Evolutionary conservation across 2,329 filamentous ascomycete genomes (phyloP).

Genomic region (Xylaria sp.): DNA sequence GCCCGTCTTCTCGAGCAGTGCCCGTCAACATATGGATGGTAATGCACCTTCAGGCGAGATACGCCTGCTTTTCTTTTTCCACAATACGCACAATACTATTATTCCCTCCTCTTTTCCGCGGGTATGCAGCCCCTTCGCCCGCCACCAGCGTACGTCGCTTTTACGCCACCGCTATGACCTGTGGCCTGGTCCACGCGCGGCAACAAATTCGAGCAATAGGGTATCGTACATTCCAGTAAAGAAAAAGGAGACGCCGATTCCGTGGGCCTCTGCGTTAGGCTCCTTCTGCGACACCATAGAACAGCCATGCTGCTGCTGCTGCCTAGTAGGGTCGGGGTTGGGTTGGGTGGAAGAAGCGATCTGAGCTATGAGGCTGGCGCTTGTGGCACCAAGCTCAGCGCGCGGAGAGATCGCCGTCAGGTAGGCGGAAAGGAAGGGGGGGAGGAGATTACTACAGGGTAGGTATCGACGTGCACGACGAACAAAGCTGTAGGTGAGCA

Average conservation of each 20-base stretch:
- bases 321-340: background rate
- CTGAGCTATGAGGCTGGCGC: slow-evolving; percentile 31
- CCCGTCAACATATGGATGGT: slow-evolving; percentile 17
- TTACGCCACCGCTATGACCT: slow-evolving; percentile 30
- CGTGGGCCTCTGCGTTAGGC: slow-evolving; percentile 26
- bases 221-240: slow-evolving; percentile 39
- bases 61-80: slow-evolving; percentile 15
- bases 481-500: slow-evolving; percentile 38
- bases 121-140: slow-evolving; percentile 13
- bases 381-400: slow-evolving; percentile 25
- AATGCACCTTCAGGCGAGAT: slow-evolving; percentile 8
- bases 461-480: slow-evolving; percentile 19
- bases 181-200: slow-evolving; percentile 27
- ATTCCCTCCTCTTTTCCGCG: slow-evolving; percentile 29
- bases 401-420: slow-evolving; percentile 27
- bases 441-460: slow-evolving; percentile 41
- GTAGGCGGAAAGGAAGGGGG: slow-evolving; percentile 27
- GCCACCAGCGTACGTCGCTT: slow-evolving; percentile 19
- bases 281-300: slow-evolving; percentile 30
- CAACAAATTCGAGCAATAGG: slow-evolving; percentile 35
- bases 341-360: slow-evolving; percentile 22
- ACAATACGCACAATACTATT: slow-evolving; percentile 23
- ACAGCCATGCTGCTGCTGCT: slow-evolving; percentile 25
- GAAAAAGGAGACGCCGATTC: slow-evolving; percentile 34
- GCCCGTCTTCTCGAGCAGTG: slow-evolving; percentile 16